Percentiles rank a stretch among this genome's conserved stretches.
Evolutionary conservation across 1,139 yeast species (phyloP).

Genomic region (Protomyces inouyei): DNA sequence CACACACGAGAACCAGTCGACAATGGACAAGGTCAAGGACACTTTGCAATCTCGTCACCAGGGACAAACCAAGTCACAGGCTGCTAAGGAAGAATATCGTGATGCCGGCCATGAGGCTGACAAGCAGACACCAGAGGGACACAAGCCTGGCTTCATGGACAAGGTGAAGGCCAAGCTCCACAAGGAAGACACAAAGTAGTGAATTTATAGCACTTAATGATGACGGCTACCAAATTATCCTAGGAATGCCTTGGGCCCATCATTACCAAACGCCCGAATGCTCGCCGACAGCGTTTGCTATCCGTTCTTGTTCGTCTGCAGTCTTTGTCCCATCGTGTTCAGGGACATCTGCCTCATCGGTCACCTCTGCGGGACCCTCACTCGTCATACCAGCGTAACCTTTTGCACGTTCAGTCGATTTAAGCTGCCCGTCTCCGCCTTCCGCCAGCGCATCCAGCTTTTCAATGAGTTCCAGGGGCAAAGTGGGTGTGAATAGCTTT

Average conservation of each 20-base stretch:
- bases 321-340: background rate
- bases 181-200: background rate
- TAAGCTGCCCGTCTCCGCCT: conserved; percentile 1
- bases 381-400: conserved; percentile 10
- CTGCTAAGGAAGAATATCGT: conserved; percentile 20
- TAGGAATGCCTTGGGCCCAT: background rate
- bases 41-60: background rate
- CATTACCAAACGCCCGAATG: conserved; percentile 18
- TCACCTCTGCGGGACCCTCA: conserved; percentile 1
- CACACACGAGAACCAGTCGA: conserved; percentile 11
- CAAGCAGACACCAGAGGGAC: conserved; percentile 7
- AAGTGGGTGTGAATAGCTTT: conserved; percentile 41
- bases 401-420: conserved; percentile 12
- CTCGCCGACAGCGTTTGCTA: conserved; percentile 18
- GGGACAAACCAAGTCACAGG: conserved; percentile 11
- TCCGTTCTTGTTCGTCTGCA: conserved; percentile 11
- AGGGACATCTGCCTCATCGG: background rate
- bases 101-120: conserved; percentile 9
- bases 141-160: conserved; percentile 24
- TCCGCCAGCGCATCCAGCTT: conserved; percentile 36
- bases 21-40: conserved; percentile 13
- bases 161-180: conserved; percentile 17
- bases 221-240: background rate
- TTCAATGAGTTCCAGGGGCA: conserved; percentile 43
- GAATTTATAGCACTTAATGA: background rate